Conservation (phyloP, 2,329 filamentous ascomycete genomes). For the Fusarium clavum region DNA sequence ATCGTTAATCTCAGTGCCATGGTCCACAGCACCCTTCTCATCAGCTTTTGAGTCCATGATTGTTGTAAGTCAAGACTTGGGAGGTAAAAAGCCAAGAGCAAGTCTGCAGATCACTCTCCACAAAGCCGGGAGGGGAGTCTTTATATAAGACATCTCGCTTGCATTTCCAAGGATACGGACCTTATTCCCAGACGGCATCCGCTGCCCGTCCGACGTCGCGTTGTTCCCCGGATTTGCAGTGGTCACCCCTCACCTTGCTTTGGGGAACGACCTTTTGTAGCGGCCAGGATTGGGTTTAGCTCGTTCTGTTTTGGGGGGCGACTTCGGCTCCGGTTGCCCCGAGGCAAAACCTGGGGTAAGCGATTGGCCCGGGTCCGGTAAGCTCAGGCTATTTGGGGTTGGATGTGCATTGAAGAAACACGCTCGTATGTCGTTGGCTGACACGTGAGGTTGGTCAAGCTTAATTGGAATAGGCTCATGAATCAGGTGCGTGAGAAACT, state of each 20-base stretch:
- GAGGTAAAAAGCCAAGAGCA: conserved; percentile 12
- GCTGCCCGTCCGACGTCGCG: conserved; percentile 30
- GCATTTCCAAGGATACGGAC: conserved; percentile 2
- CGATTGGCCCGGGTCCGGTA: conserved; percentile 10
- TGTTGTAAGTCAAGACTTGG: conserved; percentile 4
- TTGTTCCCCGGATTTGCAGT: conserved; percentile 36
- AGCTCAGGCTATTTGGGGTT: neutral
- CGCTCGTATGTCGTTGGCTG: neutral
- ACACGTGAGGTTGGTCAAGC: neutral
- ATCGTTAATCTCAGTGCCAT: conserved; percentile 27
- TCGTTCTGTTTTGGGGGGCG: neutral
- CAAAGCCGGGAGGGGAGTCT: conserved; percentile 8
- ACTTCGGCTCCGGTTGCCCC: conserved; percentile 35
- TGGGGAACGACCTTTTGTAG: conserved; percentile 5
- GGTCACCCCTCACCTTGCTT: neutral
- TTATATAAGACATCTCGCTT: conserved; percentile 24
- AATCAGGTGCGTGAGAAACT: neutral
- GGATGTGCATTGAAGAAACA: neutral
- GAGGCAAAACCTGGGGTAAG: conserved; percentile 17
- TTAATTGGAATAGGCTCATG: neutral
- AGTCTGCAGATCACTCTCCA: conserved; percentile 10
- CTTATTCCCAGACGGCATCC: conserved; percentile 22
- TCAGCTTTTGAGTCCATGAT: conserved; percentile 36
- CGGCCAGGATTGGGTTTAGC: conserved; percentile 13
- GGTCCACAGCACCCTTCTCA: conserved; percentile 23